phyloP scores from a whole-genome alignment of 371 early-diverging fungal genomes.

The Rozella allomycis region DNA sequence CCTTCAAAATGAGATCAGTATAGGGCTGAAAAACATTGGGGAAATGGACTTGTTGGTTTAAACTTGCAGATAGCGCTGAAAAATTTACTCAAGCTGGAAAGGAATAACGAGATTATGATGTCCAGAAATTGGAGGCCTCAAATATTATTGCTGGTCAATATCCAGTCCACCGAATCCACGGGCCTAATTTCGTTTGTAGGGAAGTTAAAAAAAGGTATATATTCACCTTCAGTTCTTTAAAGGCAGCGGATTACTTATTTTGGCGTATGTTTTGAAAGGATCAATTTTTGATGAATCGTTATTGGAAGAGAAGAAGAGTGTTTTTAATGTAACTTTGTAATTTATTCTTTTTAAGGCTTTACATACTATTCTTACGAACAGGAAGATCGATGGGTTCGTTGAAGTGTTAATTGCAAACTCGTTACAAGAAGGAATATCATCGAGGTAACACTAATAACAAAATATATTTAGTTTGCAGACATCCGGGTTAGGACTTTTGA shows the following conservation, averaged over 20 bases:
- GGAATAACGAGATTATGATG: not conserved
- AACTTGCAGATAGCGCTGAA: conserved; percentile 9
- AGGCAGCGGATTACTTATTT: no score
- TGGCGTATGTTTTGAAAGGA: no score
- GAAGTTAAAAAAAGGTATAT: no score
- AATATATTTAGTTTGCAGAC: no score
- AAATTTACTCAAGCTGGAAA: conserved; percentile 8
- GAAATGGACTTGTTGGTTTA: conserved; percentile 6
- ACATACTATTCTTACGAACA: no score
- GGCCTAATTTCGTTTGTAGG: conserved; percentile 2
- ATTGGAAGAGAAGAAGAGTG: no score
- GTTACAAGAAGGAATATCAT: conserved; percentile 4
- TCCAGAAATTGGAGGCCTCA: conserved; percentile 13
- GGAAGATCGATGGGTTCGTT: conserved; percentile 6
- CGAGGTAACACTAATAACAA: no score
- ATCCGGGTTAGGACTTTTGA: conserved; percentile 8
- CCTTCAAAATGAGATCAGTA: no score
- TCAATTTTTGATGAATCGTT: no score
- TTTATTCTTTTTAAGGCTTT: no score
- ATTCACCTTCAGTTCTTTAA: no score
- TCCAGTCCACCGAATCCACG: conserved; percentile 1
- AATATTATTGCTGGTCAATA: conserved; percentile 6
- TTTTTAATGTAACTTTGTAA: no score
- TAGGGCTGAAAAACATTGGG: conserved; percentile 9
- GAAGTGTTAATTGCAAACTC: conserved; percentile 5